Base-by-base conservation (phyloP, 257 asterid genomes). In the Echites panduratus region DNA sequence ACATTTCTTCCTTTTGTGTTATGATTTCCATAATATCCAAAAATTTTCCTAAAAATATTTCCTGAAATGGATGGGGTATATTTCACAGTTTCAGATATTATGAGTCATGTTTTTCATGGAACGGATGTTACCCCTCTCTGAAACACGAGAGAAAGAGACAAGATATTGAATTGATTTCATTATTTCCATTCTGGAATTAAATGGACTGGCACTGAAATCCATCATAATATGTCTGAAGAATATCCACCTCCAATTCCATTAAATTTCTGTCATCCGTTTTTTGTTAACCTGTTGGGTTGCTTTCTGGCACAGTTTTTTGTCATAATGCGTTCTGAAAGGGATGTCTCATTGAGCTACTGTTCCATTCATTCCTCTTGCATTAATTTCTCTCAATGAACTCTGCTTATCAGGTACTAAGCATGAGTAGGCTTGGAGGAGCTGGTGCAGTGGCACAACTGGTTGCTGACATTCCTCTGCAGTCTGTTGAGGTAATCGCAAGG, bases 381-480 rank as follows among this genome's bases (percentile, higher is more conserved):
- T 26, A 13, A 40, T 40, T 59, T 70, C 45, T 75, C 12, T 53
- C 57, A 54, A 68, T 68, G 35, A 57, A 38, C 71, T 27, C 22
- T 74, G 71, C 65, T 35, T 73, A 14, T 71, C 85, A 90, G 96
- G 94, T 89, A 43, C 76, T 89, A 80, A 91, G 96, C 90, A 91
- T 91, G 95, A 89, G 96, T 76, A 84, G 97, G 86, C 89, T 86
- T 27, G 97, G 96, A 45, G 97, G 89, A 38, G 96, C 96, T 76
- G 89, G 97, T 80, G 96, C 97, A 29, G 96, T 86, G 72, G 97
- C 96, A 68, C 96, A 86, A 77, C 95, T 91, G 74, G 93, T 89
- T 72, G 86, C 96, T 14, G 96, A 89, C 82, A 85, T 91, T 78
- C 97, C 96, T 10, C 79, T 85, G 57, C 89, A 84, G 75, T 76